Percentiles rank a stretch among this genome's conserved stretches.
phyloP scores from a whole-genome alignment of 1,284 basidiomycete genomes.

The Cutaneotrichosporon sp. region DNA sequence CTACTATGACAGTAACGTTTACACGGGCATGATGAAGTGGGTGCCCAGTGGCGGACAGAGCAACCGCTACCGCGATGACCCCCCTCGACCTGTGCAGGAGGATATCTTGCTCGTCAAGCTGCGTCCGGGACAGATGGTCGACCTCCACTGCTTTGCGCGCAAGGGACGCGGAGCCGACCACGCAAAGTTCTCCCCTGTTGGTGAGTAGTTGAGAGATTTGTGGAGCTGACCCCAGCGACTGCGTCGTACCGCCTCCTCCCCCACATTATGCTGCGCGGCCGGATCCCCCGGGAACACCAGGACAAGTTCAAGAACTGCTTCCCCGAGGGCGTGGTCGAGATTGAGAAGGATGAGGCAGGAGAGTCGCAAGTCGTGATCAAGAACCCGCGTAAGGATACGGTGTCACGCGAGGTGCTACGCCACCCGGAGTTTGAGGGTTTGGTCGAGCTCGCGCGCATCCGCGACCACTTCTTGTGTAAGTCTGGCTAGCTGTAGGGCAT shows the following conservation, averaged over 20 bases:
- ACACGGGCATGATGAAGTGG: conserved; percentile 79
- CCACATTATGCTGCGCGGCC: conserved; percentile 73
- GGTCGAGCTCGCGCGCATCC: conserved; percentile 78
- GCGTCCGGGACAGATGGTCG: conserved; percentile 73
- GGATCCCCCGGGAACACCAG: conserved; percentile 61
- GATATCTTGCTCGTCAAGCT: conserved; percentile 94
- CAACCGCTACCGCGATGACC: conserved; percentile 46
- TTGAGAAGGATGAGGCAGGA: conserved; percentile 58
- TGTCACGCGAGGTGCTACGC: conserved; percentile 88
- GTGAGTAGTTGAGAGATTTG: conserved; percentile 56
- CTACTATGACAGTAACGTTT: conserved; percentile 67
- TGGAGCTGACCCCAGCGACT: conserved; percentile 62
- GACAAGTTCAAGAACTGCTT: conserved; percentile 86
- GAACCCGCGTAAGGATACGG: conserved; percentile 74
- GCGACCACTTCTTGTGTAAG: conserved; percentile 92
- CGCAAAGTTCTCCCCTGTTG: conserved; percentile 96
- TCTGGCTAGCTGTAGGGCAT: background rate
- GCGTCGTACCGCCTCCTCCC: conserved; percentile 93
- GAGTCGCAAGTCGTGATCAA: conserved; percentile 59
- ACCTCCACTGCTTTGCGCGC: conserved; percentile 74
- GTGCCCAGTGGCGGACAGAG: conserved; percentile 81
- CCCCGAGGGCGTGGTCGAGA: conserved; percentile 79
- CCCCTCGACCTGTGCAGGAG: conserved; percentile 59
- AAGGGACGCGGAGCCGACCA: conserved; percentile 97
- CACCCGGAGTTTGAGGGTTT: conserved; percentile 86